Percentiles rank a stretch among this genome's conserved stretches.
Evolutionary conservation across 2,329 filamentous ascomycete species (phyloP).

Genomic region (Tolypocladium paradoxum): DNA sequence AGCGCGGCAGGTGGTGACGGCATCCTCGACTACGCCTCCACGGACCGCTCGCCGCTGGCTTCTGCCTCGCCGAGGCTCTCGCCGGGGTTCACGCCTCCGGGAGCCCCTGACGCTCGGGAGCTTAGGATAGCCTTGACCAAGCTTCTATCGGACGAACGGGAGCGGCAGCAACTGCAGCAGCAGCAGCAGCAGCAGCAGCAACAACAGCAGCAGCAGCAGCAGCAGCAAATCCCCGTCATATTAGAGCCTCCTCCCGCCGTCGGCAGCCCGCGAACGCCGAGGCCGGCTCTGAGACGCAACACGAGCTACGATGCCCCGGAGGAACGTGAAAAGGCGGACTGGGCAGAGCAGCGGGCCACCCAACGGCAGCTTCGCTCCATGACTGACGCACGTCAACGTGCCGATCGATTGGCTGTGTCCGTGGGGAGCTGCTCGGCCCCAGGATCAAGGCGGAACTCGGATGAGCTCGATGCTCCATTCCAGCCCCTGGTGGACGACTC

Average conservation of each 20-base stretch:
- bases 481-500: constrained; percentile 20
- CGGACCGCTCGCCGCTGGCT: constrained; percentile 1
- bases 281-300: constrained; percentile 30
- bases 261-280: constrained; percentile 12
- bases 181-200: neutral
- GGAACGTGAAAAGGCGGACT: constrained; percentile 28
- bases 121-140: constrained; percentile 26
- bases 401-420: constrained; percentile 27
- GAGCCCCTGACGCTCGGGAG: constrained; percentile 26
- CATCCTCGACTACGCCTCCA: constrained; percentile 2
- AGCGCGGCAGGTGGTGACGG: constrained; percentile 3
- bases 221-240: neutral
- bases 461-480: constrained; percentile 20
- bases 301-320: constrained; percentile 30
- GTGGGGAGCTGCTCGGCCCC: constrained; percentile 27
- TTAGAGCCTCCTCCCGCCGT: constrained; percentile 1
- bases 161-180: constrained; percentile 6
- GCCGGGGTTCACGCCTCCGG: constrained; percentile 15
- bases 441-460: constrained; percentile 24
- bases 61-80: constrained; percentile 3
- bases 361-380: constrained; percentile 28
- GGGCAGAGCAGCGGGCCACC: constrained; percentile 24
- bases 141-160: constrained; percentile 23
- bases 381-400: constrained; percentile 27
- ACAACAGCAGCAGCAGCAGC: neutral